Conservation (phyloP, 257 asterid species). For the Gynochthodes officinalis region DNA sequence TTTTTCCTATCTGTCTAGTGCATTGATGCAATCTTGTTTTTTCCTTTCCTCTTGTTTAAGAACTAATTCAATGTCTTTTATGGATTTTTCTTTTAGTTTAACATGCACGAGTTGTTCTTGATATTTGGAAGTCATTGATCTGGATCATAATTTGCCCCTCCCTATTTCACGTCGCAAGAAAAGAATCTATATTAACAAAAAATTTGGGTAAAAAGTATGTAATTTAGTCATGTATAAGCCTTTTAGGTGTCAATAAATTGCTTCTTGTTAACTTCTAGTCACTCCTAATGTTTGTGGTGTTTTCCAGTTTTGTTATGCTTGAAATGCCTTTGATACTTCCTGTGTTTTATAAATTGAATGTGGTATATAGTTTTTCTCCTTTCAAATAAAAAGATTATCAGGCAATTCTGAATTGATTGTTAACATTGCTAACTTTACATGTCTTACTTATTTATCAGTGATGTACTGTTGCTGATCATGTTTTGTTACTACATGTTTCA, state of each 20-base stretch:
- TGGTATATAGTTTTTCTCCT: background rate
- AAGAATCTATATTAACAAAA: no score
- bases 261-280: background rate
- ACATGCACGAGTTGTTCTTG: no score
- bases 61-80: background rate
- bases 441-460: background rate
- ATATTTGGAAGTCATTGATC: no score
- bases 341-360: background rate
- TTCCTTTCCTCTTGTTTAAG: background rate
- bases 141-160: no score
- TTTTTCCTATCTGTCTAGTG: background rate
- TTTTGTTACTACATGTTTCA: slow-evolving; percentile 22
- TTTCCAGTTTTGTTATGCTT: background rate
- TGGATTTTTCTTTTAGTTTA: no score
- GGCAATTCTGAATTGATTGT: background rate
- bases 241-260: background rate
- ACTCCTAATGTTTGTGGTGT: background rate
- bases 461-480: slow-evolving; percentile 10
- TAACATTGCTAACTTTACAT: background rate
- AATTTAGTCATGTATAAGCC: no score
- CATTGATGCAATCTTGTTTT: background rate
- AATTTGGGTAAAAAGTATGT: no score
- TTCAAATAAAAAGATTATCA: background rate
- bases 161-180: no score
- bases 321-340: background rate